Conservation (phyloP, 2,329 filamentous ascomycete species). For the Septoria petroselini region DNA sequence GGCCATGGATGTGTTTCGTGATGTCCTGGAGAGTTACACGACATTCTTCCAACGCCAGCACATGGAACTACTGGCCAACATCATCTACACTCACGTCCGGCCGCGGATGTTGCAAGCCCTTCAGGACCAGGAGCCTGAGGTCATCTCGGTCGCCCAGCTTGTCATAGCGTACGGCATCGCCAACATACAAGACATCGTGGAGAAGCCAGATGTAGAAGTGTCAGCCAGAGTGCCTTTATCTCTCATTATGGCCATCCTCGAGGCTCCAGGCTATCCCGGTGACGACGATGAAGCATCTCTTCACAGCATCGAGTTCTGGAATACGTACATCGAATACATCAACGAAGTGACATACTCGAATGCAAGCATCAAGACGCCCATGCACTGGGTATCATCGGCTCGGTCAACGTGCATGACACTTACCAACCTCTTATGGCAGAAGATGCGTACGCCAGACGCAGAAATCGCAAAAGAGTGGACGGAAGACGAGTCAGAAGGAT, state of each 20-base stretch:
- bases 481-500: constrained; percentile 52
- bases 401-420: constrained; percentile 59
- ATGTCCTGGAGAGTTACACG: constrained; percentile 63
- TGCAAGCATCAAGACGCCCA: constrained; percentile 39
- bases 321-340: constrained; percentile 65
- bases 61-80: constrained; percentile 54
- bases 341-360: constrained; percentile 57
- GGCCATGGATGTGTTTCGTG: constrained; percentile 62
- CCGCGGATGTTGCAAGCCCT: constrained; percentile 54
- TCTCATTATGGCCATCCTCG: constrained; percentile 63
- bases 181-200: constrained; percentile 59
- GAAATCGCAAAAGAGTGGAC: constrained; percentile 63
- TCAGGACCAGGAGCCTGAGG: constrained; percentile 56
- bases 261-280: constrained; percentile 63
- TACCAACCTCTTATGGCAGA: constrained; percentile 31
- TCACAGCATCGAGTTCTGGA: constrained; percentile 77
- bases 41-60: constrained; percentile 60
- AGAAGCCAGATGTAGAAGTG: constrained; percentile 49
- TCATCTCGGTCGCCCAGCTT: constrained; percentile 60
- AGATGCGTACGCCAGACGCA: constrained; percentile 54
- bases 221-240: constrained; percentile 51
- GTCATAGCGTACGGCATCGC: constrained; percentile 68
- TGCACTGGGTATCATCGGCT: constrained; percentile 58
- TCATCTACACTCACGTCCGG: constrained; percentile 54
- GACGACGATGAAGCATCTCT: constrained; percentile 73